Conservation (phyloP, 2,329 filamentous ascomycete genomes). For the Fusarium beomiforme region DNA sequence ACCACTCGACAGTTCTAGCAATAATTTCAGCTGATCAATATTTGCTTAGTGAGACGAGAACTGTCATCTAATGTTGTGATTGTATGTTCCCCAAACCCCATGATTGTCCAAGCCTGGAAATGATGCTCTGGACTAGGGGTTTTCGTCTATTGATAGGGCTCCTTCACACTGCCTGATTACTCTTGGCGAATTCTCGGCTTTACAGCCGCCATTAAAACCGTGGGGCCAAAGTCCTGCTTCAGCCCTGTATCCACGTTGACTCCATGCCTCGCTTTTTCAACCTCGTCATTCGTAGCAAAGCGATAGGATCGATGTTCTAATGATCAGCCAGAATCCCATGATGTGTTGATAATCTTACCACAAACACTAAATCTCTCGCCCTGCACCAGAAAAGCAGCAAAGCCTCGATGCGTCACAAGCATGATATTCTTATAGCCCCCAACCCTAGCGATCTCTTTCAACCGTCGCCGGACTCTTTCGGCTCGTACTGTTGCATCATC, state of each 20-base stretch:
- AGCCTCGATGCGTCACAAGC: slow-evolving; percentile 32
- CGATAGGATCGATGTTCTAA: slow-evolving; percentile 31
- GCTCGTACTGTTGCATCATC: slow-evolving; percentile 28
- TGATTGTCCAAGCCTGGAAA: background rate
- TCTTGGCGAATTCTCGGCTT: background rate
- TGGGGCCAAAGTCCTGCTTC: slow-evolving; percentile 35
- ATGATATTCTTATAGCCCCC: slow-evolving; percentile 30
- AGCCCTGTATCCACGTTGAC: slow-evolving; percentile 24
- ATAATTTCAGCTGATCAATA: background rate
- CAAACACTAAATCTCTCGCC: slow-evolving; percentile 34
- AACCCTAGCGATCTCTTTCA: slow-evolving; percentile 5
- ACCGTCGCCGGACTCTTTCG: slow-evolving; percentile 26
- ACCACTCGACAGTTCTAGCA: background rate
- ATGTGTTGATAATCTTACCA: background rate
- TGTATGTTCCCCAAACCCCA: background rate
- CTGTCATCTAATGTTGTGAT: background rate
- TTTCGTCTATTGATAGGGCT: slow-evolving; percentile 1
- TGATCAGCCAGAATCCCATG: background rate
- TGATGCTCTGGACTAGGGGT: background rate
- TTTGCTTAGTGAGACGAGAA: slow-evolving; percentile 19
- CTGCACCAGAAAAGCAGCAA: slow-evolving; percentile 35
- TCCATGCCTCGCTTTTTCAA: background rate
- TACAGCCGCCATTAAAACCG: slow-evolving; percentile 7
- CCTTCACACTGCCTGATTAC: background rate
- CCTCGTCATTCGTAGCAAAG: slow-evolving; percentile 19